phyloP scores from a whole-genome alignment of 1,284 basidiomycete species.

The Sphaerobolus stellatus region DNA sequence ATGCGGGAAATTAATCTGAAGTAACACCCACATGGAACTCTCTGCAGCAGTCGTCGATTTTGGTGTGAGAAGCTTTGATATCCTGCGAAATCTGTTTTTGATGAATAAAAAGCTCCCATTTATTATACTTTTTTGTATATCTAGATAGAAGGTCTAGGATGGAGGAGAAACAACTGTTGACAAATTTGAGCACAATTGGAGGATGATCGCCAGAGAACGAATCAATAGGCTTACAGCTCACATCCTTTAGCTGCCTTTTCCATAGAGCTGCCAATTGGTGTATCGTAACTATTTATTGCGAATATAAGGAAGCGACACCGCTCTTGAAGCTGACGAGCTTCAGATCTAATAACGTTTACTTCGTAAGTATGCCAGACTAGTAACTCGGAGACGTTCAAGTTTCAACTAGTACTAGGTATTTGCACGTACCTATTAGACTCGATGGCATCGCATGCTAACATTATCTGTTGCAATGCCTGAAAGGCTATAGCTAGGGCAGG shows the following conservation, averaged over 20 bases:
- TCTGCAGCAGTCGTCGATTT: conserved; percentile 41
- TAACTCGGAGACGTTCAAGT: too few relatives aligned
- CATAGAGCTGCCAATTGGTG: conserved; percentile 24
- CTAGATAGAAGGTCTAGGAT: background rate
- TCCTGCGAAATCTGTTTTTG: conserved; percentile 44
- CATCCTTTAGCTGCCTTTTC: conserved; percentile 23
- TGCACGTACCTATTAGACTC: conserved; percentile 34
- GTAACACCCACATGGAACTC: conserved; percentile 40
- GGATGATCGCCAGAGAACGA: background rate
- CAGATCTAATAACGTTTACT: conserved; percentile 35
- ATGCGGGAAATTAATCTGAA: background rate
- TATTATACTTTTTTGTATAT: conserved; percentile 39
- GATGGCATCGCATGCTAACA: conserved; percentile 48
- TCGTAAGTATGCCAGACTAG: conserved; percentile 1
- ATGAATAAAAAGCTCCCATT: conserved; percentile 45
- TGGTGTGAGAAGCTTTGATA: conserved; percentile 41
- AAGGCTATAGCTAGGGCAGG: conserved; percentile 46
- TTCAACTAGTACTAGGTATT: conserved; percentile 27
- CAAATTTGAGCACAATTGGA: background rate
- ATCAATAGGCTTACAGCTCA: background rate
- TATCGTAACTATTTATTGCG: conserved; percentile 30
- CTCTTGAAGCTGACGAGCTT: conserved; percentile 39
- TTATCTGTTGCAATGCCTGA: conserved; percentile 40
- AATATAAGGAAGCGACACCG: conserved; percentile 39
- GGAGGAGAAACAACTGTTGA: conserved; percentile 3